Evolutionary conservation across 176 grass and related monocot genomes (phyloP).

Genomic region (Bonia amplexicaulis): DNA sequence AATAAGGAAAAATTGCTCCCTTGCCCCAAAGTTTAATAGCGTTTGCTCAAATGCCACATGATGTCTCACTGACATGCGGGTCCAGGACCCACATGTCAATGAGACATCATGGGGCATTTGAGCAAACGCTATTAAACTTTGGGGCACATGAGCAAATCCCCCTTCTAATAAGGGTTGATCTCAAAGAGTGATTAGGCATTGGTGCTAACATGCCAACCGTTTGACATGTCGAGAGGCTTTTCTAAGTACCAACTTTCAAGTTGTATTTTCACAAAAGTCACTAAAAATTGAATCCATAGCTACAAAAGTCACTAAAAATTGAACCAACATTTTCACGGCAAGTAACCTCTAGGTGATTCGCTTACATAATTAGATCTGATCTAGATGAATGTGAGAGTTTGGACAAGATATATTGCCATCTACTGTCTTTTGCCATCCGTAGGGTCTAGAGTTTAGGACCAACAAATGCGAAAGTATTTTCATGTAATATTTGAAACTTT

Average conservation of each 20-base stretch:
- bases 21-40: too few relatives aligned
- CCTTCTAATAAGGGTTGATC: not conserved
- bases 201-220: constrained; percentile 7
- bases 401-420: too few relatives aligned
- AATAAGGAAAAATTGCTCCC: too few relatives aligned
- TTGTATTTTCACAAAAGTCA: not conserved
- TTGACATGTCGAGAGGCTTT: not conserved
- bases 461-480: not conserved
- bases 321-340: not conserved
- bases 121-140: too few relatives aligned
- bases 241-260: not conserved
- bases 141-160: too few relatives aligned
- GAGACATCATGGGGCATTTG: too few relatives aligned
- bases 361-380: not conserved
- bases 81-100: too few relatives aligned
- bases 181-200: not conserved
- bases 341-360: not conserved
- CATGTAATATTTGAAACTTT: not conserved
- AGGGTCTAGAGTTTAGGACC: not conserved
- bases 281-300: not conserved
- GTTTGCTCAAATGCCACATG: too few relatives aligned
- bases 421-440: too few relatives aligned
- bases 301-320: not conserved
- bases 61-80: too few relatives aligned
- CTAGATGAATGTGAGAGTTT: too few relatives aligned